phyloP scores from a whole-genome alignment of 2,329 filamentous ascomycete species.

The Aspergillus novofumigatus region DNA sequence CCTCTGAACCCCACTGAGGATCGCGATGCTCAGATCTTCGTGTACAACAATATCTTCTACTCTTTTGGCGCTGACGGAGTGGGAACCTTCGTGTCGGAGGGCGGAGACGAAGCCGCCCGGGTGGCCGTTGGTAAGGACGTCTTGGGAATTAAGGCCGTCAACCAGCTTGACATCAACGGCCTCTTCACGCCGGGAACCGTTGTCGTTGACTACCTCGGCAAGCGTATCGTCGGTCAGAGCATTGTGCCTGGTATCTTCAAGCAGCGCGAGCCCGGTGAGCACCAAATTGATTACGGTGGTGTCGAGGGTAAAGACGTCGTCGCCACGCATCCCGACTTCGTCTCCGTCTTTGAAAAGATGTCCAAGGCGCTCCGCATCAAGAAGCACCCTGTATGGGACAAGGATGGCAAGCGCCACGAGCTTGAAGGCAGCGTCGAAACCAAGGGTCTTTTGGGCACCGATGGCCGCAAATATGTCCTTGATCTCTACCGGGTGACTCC shows the following conservation, averaged over 20 bases:
- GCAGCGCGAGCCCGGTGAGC: constrained; percentile 93
- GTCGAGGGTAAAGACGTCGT: constrained; percentile 96
- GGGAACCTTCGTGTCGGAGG: constrained; percentile 92
- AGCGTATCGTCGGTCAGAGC: constrained; percentile 94
- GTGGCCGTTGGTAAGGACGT: constrained; percentile 97
- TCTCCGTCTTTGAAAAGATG: constrained; percentile 78
- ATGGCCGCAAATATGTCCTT: constrained; percentile 94
- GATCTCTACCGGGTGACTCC: constrained; percentile 94
- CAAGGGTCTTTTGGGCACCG: constrained; percentile 93
- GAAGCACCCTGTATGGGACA: constrained; percentile 96
- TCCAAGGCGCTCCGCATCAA: constrained; percentile 89
- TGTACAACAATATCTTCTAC: constrained; percentile 99
- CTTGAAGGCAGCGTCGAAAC: constrained; percentile 96
- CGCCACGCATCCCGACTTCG: constrained; percentile 83
- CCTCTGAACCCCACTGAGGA: constrained; percentile 92
- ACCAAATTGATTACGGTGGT: constrained; percentile 97
- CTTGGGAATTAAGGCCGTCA: constrained; percentile 86
- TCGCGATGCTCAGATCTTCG: constrained; percentile 92
- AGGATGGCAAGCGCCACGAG: constrained; percentile 84
- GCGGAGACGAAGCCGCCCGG: constrained; percentile 90
- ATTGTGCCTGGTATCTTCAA: constrained; percentile 99
- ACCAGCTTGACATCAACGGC: constrained; percentile 92
- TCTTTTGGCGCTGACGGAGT: constrained; percentile 97
- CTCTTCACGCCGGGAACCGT: constrained; percentile 95
- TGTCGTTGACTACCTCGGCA: constrained; percentile 93